A percentile compares a stretch with the other conserved stretches of the same genome.
Evolutionary conservation across 345 rosid species (phyloP).

Genomic region (Brassica nigra): DNA sequence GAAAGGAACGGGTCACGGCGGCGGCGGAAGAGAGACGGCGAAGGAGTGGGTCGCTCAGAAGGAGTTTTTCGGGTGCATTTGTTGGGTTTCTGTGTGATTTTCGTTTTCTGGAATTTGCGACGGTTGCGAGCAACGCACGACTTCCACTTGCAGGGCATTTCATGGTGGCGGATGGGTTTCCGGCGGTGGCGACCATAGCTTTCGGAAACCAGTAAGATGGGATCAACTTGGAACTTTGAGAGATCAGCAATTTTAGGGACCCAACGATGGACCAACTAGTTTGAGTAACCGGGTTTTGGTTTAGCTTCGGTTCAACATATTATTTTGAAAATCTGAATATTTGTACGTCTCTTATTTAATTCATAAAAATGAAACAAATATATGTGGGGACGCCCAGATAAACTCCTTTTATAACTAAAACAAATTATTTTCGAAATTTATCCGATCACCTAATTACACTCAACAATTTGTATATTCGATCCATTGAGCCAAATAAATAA

Average conservation of each 20-base stretch:
- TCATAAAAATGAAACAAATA: too few species aligned
- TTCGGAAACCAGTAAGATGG: neutral
- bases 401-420: too few species aligned
- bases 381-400: too few species aligned
- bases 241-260: neutral
- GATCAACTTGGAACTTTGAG: neutral
- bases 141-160: constrained; percentile 1
- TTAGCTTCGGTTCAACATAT: neutral
- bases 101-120: neutral
- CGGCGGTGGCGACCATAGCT: constrained; percentile 18
- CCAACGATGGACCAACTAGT: neutral
- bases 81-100: constrained; percentile 18
- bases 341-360: too few species aligned
- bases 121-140: neutral
- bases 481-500: too few species aligned
- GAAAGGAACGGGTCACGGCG: constrained; percentile 51
- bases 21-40: constrained; percentile 51
- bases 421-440: too few species aligned
- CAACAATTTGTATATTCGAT: too few species aligned
- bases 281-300: neutral
- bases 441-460: too few species aligned
- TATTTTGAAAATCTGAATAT: too few species aligned
- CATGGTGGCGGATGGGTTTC: neutral
- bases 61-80: neutral
- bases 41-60: constrained; percentile 35